Evolutionary conservation across 1,284 basidiomycete species (phyloP).

Genomic region (Heliocybe sulcata): DNA sequence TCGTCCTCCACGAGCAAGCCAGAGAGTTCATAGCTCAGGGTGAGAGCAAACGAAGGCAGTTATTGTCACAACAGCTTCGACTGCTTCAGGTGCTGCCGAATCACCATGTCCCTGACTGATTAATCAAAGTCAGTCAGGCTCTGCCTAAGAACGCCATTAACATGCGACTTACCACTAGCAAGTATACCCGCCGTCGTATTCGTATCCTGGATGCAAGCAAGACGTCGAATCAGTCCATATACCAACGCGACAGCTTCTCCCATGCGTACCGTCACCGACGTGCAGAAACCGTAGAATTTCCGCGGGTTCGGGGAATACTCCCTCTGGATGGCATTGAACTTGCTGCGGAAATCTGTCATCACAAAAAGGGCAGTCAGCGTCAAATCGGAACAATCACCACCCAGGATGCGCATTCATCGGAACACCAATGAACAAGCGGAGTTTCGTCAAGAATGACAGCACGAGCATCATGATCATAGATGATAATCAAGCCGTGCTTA

Average conservation of each 20-base stretch:
- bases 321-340: slow-evolving; percentile 72
- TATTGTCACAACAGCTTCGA: not conserved
- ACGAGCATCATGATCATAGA: not conserved
- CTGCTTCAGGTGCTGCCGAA: slow-evolving; percentile 50
- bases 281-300: slow-evolving; percentile 76
- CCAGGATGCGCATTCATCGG: not conserved
- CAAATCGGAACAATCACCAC: not conserved
- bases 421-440: not conserved
- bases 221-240: not conserved
- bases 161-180: slow-evolving; percentile 52
- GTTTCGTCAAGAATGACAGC: not conserved
- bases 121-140: not conserved
- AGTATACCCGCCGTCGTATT: slow-evolving; percentile 72
- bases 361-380: not conserved
- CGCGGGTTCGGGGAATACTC: slow-evolving; percentile 70
- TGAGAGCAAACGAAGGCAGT: not conserved
- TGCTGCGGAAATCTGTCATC: slow-evolving; percentile 58
- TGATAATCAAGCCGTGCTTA: slow-evolving; percentile 18
- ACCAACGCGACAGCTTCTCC: not conserved
- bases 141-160: not conserved
- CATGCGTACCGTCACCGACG: slow-evolving; percentile 59
- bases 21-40: not conserved
- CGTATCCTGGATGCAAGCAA: slow-evolving; percentile 40
- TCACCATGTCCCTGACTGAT: slow-evolving; percentile 63
- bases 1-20: not conserved